These are phyloP conservation scores for Exophiala sp. DNA, from an alignment of 2,329 filamentous ascomycete species.

Conservation along the genomic window DNA sequence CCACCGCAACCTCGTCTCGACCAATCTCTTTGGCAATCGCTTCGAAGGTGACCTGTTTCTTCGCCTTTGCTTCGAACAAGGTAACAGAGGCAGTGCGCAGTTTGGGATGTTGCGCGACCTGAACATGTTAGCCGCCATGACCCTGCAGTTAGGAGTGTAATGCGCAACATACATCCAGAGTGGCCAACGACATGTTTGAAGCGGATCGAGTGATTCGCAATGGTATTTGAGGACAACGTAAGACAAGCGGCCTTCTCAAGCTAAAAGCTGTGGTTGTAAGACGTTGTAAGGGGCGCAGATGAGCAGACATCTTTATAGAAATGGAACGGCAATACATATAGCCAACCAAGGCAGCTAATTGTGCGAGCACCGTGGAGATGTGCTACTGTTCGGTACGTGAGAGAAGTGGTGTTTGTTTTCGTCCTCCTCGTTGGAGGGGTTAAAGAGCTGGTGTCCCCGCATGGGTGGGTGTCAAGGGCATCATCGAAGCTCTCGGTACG, in stretches of 20 bases:
- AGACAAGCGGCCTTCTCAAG: conserved; percentile 7
- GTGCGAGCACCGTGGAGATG: conserved; percentile 16
- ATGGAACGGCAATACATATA: conserved; percentile 17
- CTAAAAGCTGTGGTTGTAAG: conserved; percentile 12
- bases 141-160: conserved; percentile 25
- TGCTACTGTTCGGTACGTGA: conserved; percentile 5
- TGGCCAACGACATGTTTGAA: conserved; percentile 40
- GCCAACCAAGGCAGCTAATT: not conserved
- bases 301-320: conserved; percentile 13
- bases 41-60: conserved; percentile 70
- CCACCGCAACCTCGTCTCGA: conserved; percentile 75
- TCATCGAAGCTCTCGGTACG: conserved; percentile 1
- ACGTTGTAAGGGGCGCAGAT: conserved; percentile 14
- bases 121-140: conserved; percentile 17
- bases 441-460: conserved; percentile 12
- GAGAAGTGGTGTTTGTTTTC: conserved; percentile 17
- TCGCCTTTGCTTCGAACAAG: conserved; percentile 75
- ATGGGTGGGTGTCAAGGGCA: not conserved
- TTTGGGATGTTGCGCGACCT: conserved; percentile 61
- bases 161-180: conserved; percentile 38
- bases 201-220: conserved; percentile 8
- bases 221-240: conserved; percentile 4
- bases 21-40: conserved; percentile 66
- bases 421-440: conserved; percentile 13
- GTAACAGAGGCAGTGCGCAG: conserved; percentile 65